Conservation (phyloP, 2,329 filamentous ascomycete species). For the Aspergillus viridinutans region DNA sequence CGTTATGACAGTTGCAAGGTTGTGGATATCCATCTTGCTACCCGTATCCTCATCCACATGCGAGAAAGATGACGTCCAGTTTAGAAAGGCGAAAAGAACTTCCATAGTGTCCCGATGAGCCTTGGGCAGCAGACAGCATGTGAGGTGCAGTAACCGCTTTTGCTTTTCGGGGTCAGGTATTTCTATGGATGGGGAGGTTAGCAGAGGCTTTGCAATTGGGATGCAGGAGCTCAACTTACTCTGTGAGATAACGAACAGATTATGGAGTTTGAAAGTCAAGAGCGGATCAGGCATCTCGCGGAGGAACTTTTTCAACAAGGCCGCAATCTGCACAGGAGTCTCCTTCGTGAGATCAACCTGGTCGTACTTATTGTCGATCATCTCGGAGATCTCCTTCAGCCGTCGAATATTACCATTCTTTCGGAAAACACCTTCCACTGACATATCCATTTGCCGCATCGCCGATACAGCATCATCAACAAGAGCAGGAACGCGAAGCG, state of each 20-base stretch:
- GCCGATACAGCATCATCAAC: constrained; percentile 92
- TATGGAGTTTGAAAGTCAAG: constrained; percentile 90
- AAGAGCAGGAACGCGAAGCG: constrained; percentile 84
- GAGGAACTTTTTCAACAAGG: constrained; percentile 90
- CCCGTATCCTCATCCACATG: constrained; percentile 95
- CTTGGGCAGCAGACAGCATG: constrained; percentile 90
- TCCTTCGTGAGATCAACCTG: constrained; percentile 82
- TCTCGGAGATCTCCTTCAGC: constrained; percentile 76
- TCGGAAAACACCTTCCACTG: constrained; percentile 94
- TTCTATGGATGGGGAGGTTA: constrained; percentile 43
- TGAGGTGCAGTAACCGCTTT: constrained; percentile 79
- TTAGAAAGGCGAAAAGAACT: constrained; percentile 91
- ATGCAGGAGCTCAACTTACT: constrained; percentile 47
- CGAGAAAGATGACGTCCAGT: constrained; percentile 96
- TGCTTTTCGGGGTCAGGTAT: constrained; percentile 76
- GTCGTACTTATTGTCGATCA: constrained; percentile 82
- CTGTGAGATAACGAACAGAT: constrained; percentile 82
- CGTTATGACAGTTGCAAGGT: constrained; percentile 93
- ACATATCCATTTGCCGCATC: constrained; percentile 99
- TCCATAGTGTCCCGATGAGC: constrained; percentile 90
- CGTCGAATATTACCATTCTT: constrained; percentile 99
- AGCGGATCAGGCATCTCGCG: constrained; percentile 91
- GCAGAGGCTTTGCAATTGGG: background rate
- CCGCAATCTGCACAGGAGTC: constrained; percentile 88
- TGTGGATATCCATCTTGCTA: constrained; percentile 98